Evolutionary conservation across 345 rosid genomes (phyloP), one percentile per base, ranked within the genome.

Genomic region (Eucalyptus urophylla): DNA sequence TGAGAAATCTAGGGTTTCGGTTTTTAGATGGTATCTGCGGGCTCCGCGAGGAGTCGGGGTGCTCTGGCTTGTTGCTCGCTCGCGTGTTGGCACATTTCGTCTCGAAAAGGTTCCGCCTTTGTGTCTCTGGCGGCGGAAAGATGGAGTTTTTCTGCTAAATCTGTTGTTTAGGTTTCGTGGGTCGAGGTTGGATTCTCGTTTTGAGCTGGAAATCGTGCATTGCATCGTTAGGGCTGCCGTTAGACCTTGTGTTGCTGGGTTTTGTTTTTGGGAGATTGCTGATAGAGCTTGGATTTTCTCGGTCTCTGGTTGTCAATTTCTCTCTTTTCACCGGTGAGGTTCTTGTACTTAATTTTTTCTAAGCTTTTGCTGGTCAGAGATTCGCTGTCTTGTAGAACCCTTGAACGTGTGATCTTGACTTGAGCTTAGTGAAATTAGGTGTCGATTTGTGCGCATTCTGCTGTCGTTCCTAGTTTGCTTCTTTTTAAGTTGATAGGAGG

Each of bases 1-100:
- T 76, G 85, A 91, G 17, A 91, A 91, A 91, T 94, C 95, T 92
- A 92, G 92, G 93, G 92, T 93, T 92, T 92, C 80, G 91, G 89
- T 91, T 45, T 45, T 33, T 76, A 22, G 47, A 76, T 43, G 47
- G 85, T 40, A 21, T 37, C 45, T 21, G 81, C 81, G 81, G 81
- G 81, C 81, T 72, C 44, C 45, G 83, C 45, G 83, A 76, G 47
- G 24, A 76, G 85, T 12, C 13, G 45, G 43, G 47, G 85, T 40
- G 29, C 81, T 72, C 81, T 76, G 85, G 85, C 14, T 76, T 53
- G 58, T 22, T 56, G 62, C 13, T 56, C 62, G 47, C 83, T 76
- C 83, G 15, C 83, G 47, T 40, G 83, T 12, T 40, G 85, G 85
- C 29, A 25, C 85, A 76, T 76, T 76, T 40, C 85, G 85, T 76